Evolutionary conservation across 1,284 basidiomycete genomes (phyloP).

Genomic region (Apiotrichum gamsii): DNA sequence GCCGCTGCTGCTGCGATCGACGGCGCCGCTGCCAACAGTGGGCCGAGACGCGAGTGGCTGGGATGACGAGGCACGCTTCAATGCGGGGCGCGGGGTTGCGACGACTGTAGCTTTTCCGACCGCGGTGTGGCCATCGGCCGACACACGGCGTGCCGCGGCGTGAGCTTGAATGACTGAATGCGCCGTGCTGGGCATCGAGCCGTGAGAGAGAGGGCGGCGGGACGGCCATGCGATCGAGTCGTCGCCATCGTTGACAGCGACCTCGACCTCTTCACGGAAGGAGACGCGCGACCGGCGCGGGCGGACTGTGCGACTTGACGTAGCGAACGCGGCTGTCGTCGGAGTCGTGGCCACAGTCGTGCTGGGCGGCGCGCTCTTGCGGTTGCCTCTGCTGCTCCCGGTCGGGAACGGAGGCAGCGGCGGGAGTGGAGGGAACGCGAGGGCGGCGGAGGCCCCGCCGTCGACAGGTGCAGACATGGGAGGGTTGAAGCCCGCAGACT

Average conservation of each 20-base stretch:
- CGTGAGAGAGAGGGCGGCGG: no score
- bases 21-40: background rate
- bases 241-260: background rate
- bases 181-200: background rate
- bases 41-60: constrained; percentile 1
- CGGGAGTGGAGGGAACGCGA: constrained; percentile 15
- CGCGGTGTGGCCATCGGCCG: constrained; percentile 3
- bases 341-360: background rate
- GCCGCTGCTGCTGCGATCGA: no score
- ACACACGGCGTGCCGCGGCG: background rate
- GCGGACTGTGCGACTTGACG: background rate
- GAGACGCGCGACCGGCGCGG: constrained; percentile 12
- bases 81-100: background rate
- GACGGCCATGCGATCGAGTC: no score
- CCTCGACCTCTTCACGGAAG: constrained; percentile 16
- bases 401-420: constrained; percentile 9
- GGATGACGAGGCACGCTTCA: constrained; percentile 5
- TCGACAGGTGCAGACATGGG: no score
- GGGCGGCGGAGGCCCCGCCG: background rate
- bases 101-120: background rate
- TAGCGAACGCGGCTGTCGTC: no score
- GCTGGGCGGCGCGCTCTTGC: constrained; percentile 7
- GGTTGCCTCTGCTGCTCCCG: background rate
- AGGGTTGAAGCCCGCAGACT: background rate
- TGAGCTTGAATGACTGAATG: background rate